These are phyloP conservation scores for Lactarius trivialis DNA, from an alignment of 768 basidiomycete genomes.

Conservation along the genomic window DNA sequence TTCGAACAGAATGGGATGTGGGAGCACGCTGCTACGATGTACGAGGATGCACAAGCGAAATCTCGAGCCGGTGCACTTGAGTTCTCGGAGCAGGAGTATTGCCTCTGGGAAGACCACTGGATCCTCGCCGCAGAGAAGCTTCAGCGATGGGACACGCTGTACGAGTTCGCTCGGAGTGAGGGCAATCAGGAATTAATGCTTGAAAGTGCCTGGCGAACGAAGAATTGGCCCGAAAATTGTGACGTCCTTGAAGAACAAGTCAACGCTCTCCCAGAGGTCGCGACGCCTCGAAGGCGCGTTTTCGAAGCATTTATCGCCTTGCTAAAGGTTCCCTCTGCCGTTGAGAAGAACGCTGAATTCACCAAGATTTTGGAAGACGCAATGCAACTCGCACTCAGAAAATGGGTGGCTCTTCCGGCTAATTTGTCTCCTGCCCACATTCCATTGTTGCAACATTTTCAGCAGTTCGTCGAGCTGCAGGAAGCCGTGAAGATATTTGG, in stretches of 20 bases:
- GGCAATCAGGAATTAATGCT: slow-evolving; percentile 87
- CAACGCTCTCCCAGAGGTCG: slow-evolving; percentile 70
- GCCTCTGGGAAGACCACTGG: slow-evolving; percentile 99
- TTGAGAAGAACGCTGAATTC: slow-evolving; percentile 86
- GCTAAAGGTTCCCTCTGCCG: slow-evolving; percentile 71
- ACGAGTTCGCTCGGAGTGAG: slow-evolving; percentile 85
- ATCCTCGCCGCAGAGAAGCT: slow-evolving; percentile 91
- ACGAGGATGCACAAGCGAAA: slow-evolving; percentile 86
- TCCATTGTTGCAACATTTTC: slow-evolving; percentile 93
- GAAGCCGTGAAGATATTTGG: slow-evolving; percentile 95
- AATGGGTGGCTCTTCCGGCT: slow-evolving; percentile 87
- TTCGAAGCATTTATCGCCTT: slow-evolving; percentile 93
- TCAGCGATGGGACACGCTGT: slow-evolving; percentile 94
- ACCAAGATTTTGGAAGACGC: slow-evolving; percentile 87
- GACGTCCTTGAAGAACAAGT: slow-evolving; percentile 79
- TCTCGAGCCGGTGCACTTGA: slow-evolving; percentile 75
- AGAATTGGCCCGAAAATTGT: slow-evolving; percentile 82
- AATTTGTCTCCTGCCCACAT: slow-evolving; percentile 89
- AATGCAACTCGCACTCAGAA: slow-evolving; percentile 91
- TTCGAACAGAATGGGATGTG: slow-evolving; percentile 98
- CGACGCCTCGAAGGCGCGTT: slow-evolving; percentile 93
- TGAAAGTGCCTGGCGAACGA: slow-evolving; percentile 92
- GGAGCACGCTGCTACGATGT: slow-evolving; percentile 82
- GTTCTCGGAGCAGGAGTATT: slow-evolving; percentile 93
- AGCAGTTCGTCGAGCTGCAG: slow-evolving; percentile 96